phyloP scores from a whole-genome alignment of 805 yeast species.

The Dipodascus albidus region DNA sequence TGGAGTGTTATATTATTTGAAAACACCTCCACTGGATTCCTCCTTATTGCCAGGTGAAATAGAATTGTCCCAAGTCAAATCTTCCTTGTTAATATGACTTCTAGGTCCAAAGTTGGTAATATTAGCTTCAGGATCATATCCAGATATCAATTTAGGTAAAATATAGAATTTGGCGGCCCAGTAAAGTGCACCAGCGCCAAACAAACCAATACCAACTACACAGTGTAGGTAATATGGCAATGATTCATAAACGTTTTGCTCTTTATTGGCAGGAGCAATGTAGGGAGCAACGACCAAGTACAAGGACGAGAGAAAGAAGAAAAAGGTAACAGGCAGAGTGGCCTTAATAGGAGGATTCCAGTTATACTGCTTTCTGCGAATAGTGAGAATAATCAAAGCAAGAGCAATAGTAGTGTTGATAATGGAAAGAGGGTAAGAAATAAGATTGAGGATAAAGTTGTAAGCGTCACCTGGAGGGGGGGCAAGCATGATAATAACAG shows the following conservation, averaged over 20 bases:
- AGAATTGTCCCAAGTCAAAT: neutral
- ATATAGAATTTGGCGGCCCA: slow-evolving; percentile 30
- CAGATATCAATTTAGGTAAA: neutral
- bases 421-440: slow-evolving; percentile 71
- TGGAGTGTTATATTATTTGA: neutral
- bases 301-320: slow-evolving; percentile 53
- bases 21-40: neutral
- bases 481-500: slow-evolving; percentile 62
- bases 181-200: slow-evolving; percentile 44
- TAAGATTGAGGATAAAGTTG: slow-evolving; percentile 66
- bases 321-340: slow-evolving; percentile 46
- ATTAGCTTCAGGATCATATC: neutral
- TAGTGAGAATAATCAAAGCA: slow-evolving; percentile 50
- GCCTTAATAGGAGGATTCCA: slow-evolving; percentile 72
- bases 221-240: slow-evolving; percentile 73
- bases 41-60: neutral
- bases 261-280: slow-evolving; percentile 51
- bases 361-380: slow-evolving; percentile 31
- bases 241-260: slow-evolving; percentile 54
- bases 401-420: slow-evolving; percentile 54
- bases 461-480: slow-evolving; percentile 86
- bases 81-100: neutral
- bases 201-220: slow-evolving; percentile 73
- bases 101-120: neutral
- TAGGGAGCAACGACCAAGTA: slow-evolving; percentile 70